Evolutionary conservation across 2,329 filamentous ascomycete species (phyloP).

Genomic region (Endocalyx cinctus): DNA sequence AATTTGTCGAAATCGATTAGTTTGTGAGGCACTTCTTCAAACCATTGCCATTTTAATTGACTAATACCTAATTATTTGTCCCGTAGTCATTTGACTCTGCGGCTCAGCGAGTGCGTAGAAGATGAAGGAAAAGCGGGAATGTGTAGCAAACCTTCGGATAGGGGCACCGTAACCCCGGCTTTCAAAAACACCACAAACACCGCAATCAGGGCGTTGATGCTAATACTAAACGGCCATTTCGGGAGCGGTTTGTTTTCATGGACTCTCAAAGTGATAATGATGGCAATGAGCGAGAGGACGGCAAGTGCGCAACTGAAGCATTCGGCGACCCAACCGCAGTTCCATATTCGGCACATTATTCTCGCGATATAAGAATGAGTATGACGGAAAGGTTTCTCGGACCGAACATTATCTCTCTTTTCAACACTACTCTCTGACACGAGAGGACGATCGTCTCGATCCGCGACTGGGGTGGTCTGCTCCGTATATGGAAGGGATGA

Average conservation of each 20-base stretch:
- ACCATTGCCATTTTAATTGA: conserved; percentile 9
- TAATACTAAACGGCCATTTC: conserved; percentile 4
- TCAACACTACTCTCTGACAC: too few relatives aligned
- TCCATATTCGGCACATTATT: conserved; percentile 1
- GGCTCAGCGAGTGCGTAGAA: too few relatives aligned
- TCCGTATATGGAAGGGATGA: too few relatives aligned
- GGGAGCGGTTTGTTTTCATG: conserved; percentile 2
- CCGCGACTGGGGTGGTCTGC: too few relatives aligned
- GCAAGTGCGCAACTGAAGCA: conserved; percentile 1
- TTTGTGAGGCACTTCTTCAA: conserved; percentile 1
- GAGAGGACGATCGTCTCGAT: too few relatives aligned
- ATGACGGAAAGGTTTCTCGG: too few relatives aligned
- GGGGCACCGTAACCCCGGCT: conserved; percentile 3
- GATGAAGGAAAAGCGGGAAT: too few relatives aligned
- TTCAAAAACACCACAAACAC: conserved; percentile 8
- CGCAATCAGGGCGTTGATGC: conserved; percentile 8
- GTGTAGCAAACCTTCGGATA: conserved; percentile 9
- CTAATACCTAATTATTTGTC: conserved; percentile 4
- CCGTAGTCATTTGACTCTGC: too few relatives aligned
- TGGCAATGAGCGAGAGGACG: conserved; percentile 4
- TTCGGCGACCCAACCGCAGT: conserved; percentile 10
- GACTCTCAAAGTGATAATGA: conserved; percentile 1
- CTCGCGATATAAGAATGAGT: too few relatives aligned
- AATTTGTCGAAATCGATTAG: conserved; percentile 6
- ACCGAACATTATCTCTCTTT: too few relatives aligned